phyloP scores from a whole-genome alignment of 306 rosid species.

The Dalbergia cultrata region DNA sequence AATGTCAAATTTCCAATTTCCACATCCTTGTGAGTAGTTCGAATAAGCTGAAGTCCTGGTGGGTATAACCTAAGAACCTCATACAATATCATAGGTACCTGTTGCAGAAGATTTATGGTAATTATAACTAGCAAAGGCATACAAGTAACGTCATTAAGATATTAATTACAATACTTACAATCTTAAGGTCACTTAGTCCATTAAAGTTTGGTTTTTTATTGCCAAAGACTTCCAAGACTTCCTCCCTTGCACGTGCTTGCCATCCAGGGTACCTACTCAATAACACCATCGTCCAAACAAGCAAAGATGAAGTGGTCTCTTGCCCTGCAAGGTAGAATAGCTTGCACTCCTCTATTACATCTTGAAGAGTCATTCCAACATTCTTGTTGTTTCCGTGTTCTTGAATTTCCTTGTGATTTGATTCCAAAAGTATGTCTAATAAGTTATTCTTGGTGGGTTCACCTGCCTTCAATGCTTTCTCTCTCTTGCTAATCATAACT shows the following conservation, averaged over 20 bases:
- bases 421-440: background rate
- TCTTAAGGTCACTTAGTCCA: too few relatives aligned
- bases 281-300: background rate
- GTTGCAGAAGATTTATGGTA: background rate
- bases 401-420: background rate
- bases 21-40: slow-evolving; percentile 22
- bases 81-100: slow-evolving; percentile 60
- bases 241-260: background rate
- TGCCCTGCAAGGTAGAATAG: background rate
- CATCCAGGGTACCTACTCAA: background rate
- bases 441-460: background rate
- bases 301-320: background rate
- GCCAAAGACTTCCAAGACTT: background rate
- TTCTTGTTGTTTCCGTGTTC: background rate
- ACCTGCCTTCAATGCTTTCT: background rate
- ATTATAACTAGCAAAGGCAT: too few relatives aligned
- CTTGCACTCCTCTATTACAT: background rate
- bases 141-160: background rate
- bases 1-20: slow-evolving; percentile 48
- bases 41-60: background rate
- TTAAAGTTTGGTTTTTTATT: background rate
- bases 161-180: background rate
- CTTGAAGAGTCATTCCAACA: background rate
- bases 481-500: background rate
- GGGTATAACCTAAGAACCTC: slow-evolving; percentile 78